These are phyloP conservation scores for Psophocarpus tetragonolobus DNA, from an alignment of 306 rosid genomes.

Conservation along the genomic window DNA sequence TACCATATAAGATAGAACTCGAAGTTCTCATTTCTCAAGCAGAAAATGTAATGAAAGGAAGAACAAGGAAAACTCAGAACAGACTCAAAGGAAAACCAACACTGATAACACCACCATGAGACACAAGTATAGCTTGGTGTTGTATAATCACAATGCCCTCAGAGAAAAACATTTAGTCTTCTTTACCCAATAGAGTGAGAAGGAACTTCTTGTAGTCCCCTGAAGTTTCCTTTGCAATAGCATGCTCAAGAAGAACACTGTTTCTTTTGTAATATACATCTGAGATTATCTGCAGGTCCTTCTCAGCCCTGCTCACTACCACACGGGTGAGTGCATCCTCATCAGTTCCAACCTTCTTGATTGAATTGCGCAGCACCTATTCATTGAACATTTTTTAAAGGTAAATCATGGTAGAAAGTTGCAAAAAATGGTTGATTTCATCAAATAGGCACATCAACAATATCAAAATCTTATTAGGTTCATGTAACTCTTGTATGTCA, in stretches of 20 bases:
- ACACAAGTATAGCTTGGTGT: not conserved
- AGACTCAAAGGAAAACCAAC: slow-evolving; percentile 22
- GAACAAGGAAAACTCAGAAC: slow-evolving; percentile 12
- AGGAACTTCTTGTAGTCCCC: slow-evolving; percentile 43
- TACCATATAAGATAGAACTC: not conserved
- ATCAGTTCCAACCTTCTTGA: slow-evolving; percentile 61
- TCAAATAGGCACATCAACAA: not conserved
- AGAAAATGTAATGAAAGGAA: not conserved
- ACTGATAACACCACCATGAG: not conserved
- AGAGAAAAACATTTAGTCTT: not conserved
- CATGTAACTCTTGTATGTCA: too few relatives aligned
- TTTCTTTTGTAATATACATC: slow-evolving; percentile 62
- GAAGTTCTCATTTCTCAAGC: slow-evolving; percentile 19
- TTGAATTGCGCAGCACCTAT: slow-evolving; percentile 61
- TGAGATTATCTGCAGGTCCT: slow-evolving; percentile 52
- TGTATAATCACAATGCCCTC: slow-evolving; percentile 8
- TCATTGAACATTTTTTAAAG: not conserved
- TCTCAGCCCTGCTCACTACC: slow-evolving; percentile 69
- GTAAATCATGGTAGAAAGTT: not conserved
- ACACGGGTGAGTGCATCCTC: slow-evolving; percentile 81
- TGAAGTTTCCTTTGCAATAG: slow-evolving; percentile 62
- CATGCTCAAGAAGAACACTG: slow-evolving; percentile 59
- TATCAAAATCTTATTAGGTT: not conserved
- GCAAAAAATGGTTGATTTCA: not conserved
- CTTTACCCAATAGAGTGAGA: slow-evolving; percentile 41